Base-by-base conservation (phyloP, 176 grass and related monocot genomes). In the Miscanthus lutarioriparius region DNA sequence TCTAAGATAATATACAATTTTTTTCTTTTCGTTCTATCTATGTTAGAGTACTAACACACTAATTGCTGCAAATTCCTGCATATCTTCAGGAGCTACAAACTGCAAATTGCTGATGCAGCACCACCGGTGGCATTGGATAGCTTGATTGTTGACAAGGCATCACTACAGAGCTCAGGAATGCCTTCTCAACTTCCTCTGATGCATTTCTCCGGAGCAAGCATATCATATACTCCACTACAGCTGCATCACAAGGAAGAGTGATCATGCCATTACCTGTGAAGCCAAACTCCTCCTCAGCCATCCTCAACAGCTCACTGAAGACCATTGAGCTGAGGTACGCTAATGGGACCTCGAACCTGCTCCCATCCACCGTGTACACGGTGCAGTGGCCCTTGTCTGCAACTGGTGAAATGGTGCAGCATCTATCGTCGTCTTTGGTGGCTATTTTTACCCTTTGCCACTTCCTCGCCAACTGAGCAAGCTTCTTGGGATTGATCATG, bases 281-380 rank as follows among this genome's bases (percentile, higher is more conserved):
- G 2, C 90, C 85, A 36, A 84, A 95, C 54, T 90, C 76, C 54
- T 96, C 90, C 70, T 66, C 69, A 0, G 87, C 76, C 62, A 96
- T 64, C 64, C 49, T 70, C 8, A 88, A 61, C 25, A 90, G 58
- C 71, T 84, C 83, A 51, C 51, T 17, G 68, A 95, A 77, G 75
- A 92, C 67, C 33, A 7, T 30, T 8, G 35, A 87, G 48, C 70
- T 45, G 0, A 95, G 90, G 65, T 82, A 90, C 0, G 12, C 40
- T 32, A 92, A 67, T 41, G 88, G 90, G 41, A 92, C 84, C 88
- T 90, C 71, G 17, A 95, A 92, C 71, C 85, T 51, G 69, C 37
- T 90, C 37, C 71, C 48, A 8, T 95, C 88, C 0, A 23, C 70
- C 3, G 75, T 90, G 74, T 92, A 95, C 70, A 95, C 26, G 22